Conservation (phyloP, 495 filamentous ascomycete genomes). For the Aspergillus bridgeri region DNA sequence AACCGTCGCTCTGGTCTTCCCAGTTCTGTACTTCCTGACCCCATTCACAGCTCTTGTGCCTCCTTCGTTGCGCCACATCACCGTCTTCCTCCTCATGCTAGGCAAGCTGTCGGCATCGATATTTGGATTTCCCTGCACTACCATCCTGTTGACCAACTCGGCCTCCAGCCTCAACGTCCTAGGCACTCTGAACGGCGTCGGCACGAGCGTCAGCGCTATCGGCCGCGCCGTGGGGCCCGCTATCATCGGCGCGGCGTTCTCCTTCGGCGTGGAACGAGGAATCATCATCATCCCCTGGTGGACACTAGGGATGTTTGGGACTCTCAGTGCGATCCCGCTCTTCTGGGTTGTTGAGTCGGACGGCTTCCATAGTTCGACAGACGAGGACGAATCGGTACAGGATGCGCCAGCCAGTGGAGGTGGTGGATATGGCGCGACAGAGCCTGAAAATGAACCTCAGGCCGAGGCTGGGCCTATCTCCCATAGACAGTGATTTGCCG, state of each 20-base stretch:
- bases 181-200: slow-evolving; percentile 87
- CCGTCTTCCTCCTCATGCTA: slow-evolving; percentile 47
- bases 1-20: slow-evolving; percentile 56
- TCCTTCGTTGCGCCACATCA: slow-evolving; percentile 33
- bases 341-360: slow-evolving; percentile 74
- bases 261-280: slow-evolving; percentile 64
- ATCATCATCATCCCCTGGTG: slow-evolving; percentile 80
- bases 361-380: slow-evolving; percentile 53
- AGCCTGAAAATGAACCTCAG: slow-evolving; percentile 1
- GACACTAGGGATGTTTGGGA: slow-evolving; percentile 57
- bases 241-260: slow-evolving; percentile 60
- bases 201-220: slow-evolving; percentile 72
- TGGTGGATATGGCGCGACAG: slow-evolving; percentile 7
- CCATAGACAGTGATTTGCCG: background rate
- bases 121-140: slow-evolving; percentile 81
- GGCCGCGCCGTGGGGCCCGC: slow-evolving; percentile 77
- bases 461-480: background rate
- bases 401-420: slow-evolving; percentile 7
- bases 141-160: slow-evolving; percentile 88
- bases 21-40: slow-evolving; percentile 66
- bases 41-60: slow-evolving; percentile 69
- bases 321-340: slow-evolving; percentile 61
- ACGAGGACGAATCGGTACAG: slow-evolving; percentile 22
- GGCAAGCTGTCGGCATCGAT: slow-evolving; percentile 67
- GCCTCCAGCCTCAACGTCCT: slow-evolving; percentile 69